These are phyloP conservation scores for Euphorbia schlechtendalii DNA, from an alignment of 441 rosid genomes.

Conservation along the genomic window DNA sequence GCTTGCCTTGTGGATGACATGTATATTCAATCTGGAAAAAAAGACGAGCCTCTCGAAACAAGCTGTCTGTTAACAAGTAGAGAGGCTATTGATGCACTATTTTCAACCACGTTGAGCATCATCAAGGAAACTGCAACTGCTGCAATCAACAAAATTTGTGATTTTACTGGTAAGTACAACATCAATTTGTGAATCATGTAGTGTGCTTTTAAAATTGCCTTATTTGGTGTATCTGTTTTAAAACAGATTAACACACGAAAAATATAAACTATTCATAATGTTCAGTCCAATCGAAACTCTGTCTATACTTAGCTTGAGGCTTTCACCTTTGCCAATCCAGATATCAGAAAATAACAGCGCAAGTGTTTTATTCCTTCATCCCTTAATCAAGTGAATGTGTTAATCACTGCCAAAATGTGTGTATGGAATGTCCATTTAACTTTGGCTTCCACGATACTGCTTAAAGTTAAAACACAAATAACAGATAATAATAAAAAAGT, in stretches of 20 bases:
- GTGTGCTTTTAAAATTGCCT: background rate
- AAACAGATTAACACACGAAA: background rate
- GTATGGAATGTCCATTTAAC: background rate
- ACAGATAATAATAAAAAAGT: background rate
- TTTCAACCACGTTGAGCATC: conserved; percentile 67
- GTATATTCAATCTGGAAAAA: conserved; percentile 25
- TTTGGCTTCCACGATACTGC: background rate
- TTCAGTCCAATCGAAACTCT: background rate
- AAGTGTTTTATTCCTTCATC: background rate
- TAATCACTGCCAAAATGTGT: background rate
- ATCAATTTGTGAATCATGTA: background rate
- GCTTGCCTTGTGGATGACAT: background rate
- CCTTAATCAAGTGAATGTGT: background rate
- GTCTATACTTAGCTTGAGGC: background rate
- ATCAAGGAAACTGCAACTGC: conserved; percentile 57
- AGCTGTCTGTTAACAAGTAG: conserved; percentile 42
- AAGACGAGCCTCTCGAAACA: conserved; percentile 40
- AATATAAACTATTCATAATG: background rate
- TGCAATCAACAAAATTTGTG: conserved; percentile 56
- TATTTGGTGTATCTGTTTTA: background rate
- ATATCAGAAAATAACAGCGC: background rate
- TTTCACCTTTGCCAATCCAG: background rate
- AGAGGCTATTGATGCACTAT: conserved; percentile 83
- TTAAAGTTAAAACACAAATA: background rate
- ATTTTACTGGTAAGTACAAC: conserved; percentile 58